These are phyloP conservation scores for Inga leiocalycina DNA, from an alignment of 306 rosid species.

Conservation along the genomic window DNA sequence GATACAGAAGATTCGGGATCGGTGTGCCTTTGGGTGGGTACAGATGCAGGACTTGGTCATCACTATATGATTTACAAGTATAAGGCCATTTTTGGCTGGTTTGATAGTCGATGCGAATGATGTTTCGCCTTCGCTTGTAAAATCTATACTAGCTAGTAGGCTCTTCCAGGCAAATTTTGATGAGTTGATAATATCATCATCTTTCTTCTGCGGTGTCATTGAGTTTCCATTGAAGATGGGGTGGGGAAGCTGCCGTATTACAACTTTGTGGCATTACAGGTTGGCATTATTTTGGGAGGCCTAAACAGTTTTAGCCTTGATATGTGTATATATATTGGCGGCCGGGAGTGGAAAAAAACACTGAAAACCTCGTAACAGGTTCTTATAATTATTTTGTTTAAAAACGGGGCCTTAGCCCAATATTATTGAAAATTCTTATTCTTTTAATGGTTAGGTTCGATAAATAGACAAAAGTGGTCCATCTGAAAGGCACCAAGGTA, in stretches of 20 bases:
- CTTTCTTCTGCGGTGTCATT: background rate
- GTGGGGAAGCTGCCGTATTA: background rate
- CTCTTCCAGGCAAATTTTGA: slow-evolving; percentile 14
- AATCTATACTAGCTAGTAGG: slow-evolving; percentile 13
- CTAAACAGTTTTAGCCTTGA: background rate
- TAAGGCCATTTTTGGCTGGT: background rate
- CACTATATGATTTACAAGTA: slow-evolving; percentile 43
- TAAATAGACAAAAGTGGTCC: background rate
- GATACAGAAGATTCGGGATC: slow-evolving; percentile 68
- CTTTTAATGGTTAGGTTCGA: background rate
- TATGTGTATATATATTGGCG: background rate
- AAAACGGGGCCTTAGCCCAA: no score
- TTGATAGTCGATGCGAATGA: background rate
- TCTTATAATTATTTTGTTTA: no score
- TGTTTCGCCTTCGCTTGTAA: background rate
- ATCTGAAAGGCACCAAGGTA: background rate
- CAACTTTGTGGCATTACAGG: background rate
- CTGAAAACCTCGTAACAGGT: background rate
- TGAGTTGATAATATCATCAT: background rate
- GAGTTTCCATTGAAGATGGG: background rate
- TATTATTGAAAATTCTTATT: no score
- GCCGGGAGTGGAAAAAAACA: background rate
- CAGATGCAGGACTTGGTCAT: slow-evolving; percentile 63
- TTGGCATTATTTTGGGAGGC: background rate
- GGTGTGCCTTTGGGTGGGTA: slow-evolving; percentile 87